phyloP scores from a whole-genome alignment of 352 stramenopile species.

The Pelagophyceae sp. region DNA sequence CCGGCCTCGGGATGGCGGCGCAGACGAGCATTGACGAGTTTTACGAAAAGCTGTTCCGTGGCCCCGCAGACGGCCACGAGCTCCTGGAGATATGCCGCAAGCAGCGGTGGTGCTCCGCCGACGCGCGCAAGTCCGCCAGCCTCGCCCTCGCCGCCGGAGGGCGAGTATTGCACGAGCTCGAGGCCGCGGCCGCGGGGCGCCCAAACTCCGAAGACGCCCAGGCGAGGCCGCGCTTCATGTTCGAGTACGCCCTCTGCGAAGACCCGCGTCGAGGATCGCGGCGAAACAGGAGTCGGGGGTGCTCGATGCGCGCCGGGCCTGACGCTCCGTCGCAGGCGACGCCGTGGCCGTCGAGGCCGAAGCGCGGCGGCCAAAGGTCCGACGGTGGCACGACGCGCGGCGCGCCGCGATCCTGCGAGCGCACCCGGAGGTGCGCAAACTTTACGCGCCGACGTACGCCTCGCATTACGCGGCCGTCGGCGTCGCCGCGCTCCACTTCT shows the following conservation, averaged over 20 bases:
- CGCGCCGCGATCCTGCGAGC: slow-evolving; percentile 16
- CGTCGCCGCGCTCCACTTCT: background rate
- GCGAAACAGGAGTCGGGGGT: no score
- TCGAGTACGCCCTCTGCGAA: background rate
- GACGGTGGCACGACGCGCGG: slow-evolving; percentile 19
- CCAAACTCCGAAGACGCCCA: background rate
- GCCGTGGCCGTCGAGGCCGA: background rate
- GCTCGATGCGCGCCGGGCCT: no score
- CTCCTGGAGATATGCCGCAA: background rate
- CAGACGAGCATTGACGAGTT: no score
- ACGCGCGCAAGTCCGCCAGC: background rate
- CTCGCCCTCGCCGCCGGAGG: no score
- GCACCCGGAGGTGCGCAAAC: slow-evolving; percentile 16
- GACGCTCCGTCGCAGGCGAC: no score
- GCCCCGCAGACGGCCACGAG: background rate
- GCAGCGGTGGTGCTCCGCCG: background rate
- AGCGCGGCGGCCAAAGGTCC: background rate
- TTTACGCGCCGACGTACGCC: background rate
- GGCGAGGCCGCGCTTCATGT: background rate
- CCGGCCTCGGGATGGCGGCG: no score
- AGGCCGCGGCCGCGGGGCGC: background rate
- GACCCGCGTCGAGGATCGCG: no score
- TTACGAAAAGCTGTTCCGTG: no score
- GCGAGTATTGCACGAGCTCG: background rate
- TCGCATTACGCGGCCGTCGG: background rate